Evolutionary conservation across 1,284 basidiomycete species (phyloP), one percentile per base, ranked within the genome.

Genomic region (Trametes versicolor): DNA sequence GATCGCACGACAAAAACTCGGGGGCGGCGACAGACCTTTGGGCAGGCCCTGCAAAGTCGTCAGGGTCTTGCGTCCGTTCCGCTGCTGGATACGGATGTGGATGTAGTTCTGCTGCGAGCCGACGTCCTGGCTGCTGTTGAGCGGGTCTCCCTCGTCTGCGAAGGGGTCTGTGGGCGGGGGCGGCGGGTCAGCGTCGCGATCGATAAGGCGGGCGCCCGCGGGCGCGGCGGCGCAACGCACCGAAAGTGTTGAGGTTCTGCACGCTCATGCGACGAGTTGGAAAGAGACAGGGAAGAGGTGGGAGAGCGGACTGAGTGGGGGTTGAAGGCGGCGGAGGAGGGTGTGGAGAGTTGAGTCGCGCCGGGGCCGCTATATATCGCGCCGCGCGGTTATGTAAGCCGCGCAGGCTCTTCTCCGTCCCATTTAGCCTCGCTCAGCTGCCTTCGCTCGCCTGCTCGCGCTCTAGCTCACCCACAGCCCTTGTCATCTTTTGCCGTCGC

Each of bases 31-130:
- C 89, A 71, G 72, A 95, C 96, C 91, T 83, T 94, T 96, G 66
- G 95, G 95, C 69, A 99, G 83, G 71, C 98, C 98, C 82, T 99
- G 97, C 72, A 99, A 87, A 64, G 97, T 99, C 49, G 98, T 99
- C 83, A 99, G 84, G 69, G 97, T 98, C 88, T 99, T 99, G 75
- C 98, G 90, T 73, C 98, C 98, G 89, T 99, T 99, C 76, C 98
- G 89, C 83, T 99, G 98, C 82, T 99, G 98, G 76, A 99, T 94
- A 85, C 95, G 95, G 77, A 97, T 94, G 80, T 97, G 95, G 79
- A 97, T 95, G 81, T 96, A 95, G 80, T 95, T 91, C 76, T 88
- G 83, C 77, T 92, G 89, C 71, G 92, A 92, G 73, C 93, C 93
- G 75, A 93, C 90, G 83, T 93, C 89, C 75, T 91, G 84, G 76